phyloP scores from a whole-genome alignment of 2,329 filamentous ascomycete species.

The Simplicillium aogashimaense region DNA sequence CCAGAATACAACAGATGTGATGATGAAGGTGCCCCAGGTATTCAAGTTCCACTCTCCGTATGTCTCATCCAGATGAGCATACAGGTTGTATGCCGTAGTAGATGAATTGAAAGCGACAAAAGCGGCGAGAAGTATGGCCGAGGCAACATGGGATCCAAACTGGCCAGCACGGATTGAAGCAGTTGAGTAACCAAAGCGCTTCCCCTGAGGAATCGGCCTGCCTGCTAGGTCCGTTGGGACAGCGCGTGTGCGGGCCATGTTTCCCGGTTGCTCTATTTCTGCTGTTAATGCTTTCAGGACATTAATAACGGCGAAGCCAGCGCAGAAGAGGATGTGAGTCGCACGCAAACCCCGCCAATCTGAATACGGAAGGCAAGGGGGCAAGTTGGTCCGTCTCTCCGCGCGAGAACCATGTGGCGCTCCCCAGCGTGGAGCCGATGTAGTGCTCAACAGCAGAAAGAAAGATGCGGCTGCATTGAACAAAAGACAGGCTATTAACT shows the following conservation, averaged over 20 bases:
- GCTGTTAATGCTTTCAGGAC: too few relatives aligned
- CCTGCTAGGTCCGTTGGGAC: conserved; percentile 8
- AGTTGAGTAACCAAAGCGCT: conserved; percentile 8
- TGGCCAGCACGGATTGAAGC: conserved; percentile 1
- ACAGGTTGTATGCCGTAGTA: conserved; percentile 3
- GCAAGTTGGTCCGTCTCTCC: too few relatives aligned
- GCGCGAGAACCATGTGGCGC: too few relatives aligned
- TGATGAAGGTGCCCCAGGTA: conserved; percentile 22
- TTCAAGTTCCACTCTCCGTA: conserved; percentile 19
- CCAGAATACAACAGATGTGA: conserved; percentile 31
- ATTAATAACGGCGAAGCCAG: too few relatives aligned
- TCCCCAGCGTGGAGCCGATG: too few relatives aligned
- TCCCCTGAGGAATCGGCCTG: conserved; percentile 7
- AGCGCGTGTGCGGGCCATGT: not conserved
- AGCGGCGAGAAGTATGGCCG: conserved; percentile 1
- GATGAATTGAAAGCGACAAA: conserved; percentile 8
- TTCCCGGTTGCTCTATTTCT: too few relatives aligned
- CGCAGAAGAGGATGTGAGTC: too few relatives aligned
- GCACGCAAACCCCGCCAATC: too few relatives aligned
- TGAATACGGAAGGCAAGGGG: too few relatives aligned
- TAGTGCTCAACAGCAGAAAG: too few relatives aligned
- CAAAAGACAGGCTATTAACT: too few relatives aligned
- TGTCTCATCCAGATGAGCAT: conserved; percentile 6
- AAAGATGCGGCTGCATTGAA: too few relatives aligned
- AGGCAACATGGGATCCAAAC: conserved; percentile 2